Base-by-base conservation (phyloP, 768 basidiomycete genomes). In the Boletus rubropictus region DNA sequence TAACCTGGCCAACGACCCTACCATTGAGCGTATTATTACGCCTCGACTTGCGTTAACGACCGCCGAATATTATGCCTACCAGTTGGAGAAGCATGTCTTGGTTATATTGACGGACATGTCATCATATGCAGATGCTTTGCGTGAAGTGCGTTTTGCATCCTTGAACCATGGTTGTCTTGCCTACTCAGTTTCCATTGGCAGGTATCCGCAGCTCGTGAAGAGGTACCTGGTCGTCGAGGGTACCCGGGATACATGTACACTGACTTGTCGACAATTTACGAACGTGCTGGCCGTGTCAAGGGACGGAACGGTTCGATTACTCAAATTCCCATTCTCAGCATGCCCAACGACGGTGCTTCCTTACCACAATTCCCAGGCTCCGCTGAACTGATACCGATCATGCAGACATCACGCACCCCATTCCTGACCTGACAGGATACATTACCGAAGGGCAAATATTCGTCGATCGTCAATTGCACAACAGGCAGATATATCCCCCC, bases 101-200 rank as follows among this genome's bases (percentile, higher is more conserved):
- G 96, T 99, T 51, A 98, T 99, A 68, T 74, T 98, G 65, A 99
- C 96, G 37, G 96, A 99, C 67, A 99, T 99, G 96, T 92, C 89
- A 28, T 95, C 92, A 37, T 96, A 97, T 67, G 93, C 93, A 35
- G 93, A 97, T 69, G 93, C 93, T 5, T 72, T 97, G 67, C 91
- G 94, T 67, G 94, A 92, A 74, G 88, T 87, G 61, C 51, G 76
- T 73, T 63, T 53, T 28, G 37, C 56, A 38, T 41, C 28, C 21
- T 63, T 52, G 59, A 57, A 53, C 42, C 47, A 48, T 42, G 42
- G 38, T 17, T 29, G 22, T 36, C 1, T 39, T 1, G 52, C 41
- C 27, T 42, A 37, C 46, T 57, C 37, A 47, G 44, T 49, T 44
- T 28, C 11, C 55, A 25, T 47, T 35, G 53, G 24, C 44, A 69